Evolutionary conservation across 176 grass and related monocot species (phyloP), one percentile per base, ranked within the genome.

Genomic region (Chrysopogon serrulatus): DNA sequence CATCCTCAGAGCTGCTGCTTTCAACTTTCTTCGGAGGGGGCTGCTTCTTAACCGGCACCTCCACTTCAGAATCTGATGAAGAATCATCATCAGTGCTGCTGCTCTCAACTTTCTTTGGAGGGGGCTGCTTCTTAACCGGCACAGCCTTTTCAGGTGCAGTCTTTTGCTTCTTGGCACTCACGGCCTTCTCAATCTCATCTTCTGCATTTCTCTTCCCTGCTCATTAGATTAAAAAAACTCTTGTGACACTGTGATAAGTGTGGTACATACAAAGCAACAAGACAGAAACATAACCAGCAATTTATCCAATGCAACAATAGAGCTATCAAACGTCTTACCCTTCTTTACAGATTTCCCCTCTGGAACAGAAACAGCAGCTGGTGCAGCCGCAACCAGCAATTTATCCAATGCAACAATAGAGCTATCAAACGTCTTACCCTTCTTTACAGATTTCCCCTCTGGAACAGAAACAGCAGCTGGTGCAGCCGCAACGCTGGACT

Each of bases 31-130:
- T 94, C 13, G 79, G 86, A 66, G 89, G 76, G 9, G 65, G 44
- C 68, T 69, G 37, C 85, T 95, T 88, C 80, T 90, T 90, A 17
- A 63, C 59, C 32, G 28, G 19, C 71, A 90, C 93, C 81, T 95
- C 86, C 36, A 88, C 93, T 71, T 95, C 93, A 4, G 90, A 95
- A 63, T 95, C 93, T 45, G 90, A 88, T 64, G 88, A 77, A 68
- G n/a, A n/a, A n/a, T n/a, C n/a, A n/a, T n/a, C n/a, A n/a, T n/a
- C 93, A 87, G 91, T 89, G 85, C 88, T 93, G 79, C 88, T 93
- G 82, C 81, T 62, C 54, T 90, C 77, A 31, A 74, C 78, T 78
- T 93, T 92, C 79, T 95, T 95, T 23, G 82, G 85, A 71, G 90
- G 79, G 13, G 69, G 53, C 73, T 73, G 43, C 83, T 96, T 89